A percentile compares a stretch with the other conserved stretches of the same genome.
phyloP scores from a whole-genome alignment of 2,329 filamentous ascomycete genomes.

The Aciculosporium take region DNA sequence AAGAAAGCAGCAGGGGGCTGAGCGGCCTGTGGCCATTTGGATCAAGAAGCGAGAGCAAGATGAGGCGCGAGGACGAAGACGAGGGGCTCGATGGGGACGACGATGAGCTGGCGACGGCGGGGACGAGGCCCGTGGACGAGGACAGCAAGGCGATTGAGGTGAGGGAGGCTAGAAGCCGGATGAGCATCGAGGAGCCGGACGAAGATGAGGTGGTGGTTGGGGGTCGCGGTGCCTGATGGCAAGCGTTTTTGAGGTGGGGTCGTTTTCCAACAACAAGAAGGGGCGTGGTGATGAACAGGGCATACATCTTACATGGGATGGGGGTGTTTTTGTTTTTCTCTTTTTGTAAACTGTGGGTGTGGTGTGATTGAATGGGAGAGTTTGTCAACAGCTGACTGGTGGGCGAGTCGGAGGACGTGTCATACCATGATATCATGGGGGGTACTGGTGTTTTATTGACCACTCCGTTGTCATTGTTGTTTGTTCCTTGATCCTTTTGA shows the following conservation, averaged over 20 bases:
- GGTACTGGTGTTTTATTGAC: too few relatives aligned
- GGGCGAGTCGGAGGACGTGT: too few relatives aligned
- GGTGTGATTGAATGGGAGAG: too few relatives aligned
- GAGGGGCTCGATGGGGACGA: slow-evolving; percentile 14
- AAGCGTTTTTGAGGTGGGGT: too few relatives aligned
- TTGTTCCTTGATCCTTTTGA: too few relatives aligned
- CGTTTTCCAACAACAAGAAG: background rate
- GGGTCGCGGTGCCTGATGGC: background rate
- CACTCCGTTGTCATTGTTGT: too few relatives aligned
- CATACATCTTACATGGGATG: background rate
- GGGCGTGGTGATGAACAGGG: background rate
- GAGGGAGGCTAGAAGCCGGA: slow-evolving; percentile 37
- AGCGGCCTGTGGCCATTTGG: slow-evolving; percentile 46
- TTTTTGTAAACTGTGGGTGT: too few relatives aligned
- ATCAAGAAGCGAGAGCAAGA: slow-evolving; percentile 20
- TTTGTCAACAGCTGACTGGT: too few relatives aligned
- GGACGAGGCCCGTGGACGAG: slow-evolving; percentile 5
- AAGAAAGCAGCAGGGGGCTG: slow-evolving; percentile 26
- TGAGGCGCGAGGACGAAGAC: slow-evolving; percentile 15
- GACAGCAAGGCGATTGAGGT: slow-evolving; percentile 35
- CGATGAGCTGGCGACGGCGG: background rate
- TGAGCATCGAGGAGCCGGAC: slow-evolving; percentile 46
- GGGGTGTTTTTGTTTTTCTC: too few relatives aligned
- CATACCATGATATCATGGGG: too few relatives aligned
- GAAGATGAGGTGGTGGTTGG: slow-evolving; percentile 33